Evolutionary conservation across 148 eudicot species (phyloP), one percentile per base, ranked within the genome.

Genomic region (Rhododendron simsii): DNA sequence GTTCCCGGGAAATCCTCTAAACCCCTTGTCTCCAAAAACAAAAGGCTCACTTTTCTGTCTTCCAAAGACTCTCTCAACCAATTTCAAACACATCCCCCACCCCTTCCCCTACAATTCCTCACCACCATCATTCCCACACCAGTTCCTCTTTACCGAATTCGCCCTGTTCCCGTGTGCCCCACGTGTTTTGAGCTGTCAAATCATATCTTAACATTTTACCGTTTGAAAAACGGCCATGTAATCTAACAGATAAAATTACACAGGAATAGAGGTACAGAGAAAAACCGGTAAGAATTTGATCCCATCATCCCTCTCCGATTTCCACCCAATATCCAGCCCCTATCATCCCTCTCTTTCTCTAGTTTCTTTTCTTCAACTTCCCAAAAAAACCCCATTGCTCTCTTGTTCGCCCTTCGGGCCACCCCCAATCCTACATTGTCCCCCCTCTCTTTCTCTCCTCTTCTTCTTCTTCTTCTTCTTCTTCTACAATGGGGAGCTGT

Each of bases 401-500:
- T 77, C 80, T 69, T 85, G 61, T 63, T 50, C 39, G 63, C 82
- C 82, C 82, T 28, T 39, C 5, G 81, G 81, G 57, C 81, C 50
- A 41, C 51, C 50, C 80, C 80, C 51, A 41, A 20, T 45, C 51
- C 51, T 1, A 33, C 44, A 14, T n/a, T 13, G 12, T 23, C 4
- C 16, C 13, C 15, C 13, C 44, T 39, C 45, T 6, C 20, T 44
- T 18, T 9, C 33, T 12, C 30, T 45, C 30, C 0, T 30, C 30
- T 23, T 23, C 30, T 30, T 30, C 30, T 23, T 23, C 30, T 26
- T 23, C 53, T 26, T 13, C 26, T 30, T 16, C 11, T 14, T 39
- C 39, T 76, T 51, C 67, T 85, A 55, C 61, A 87, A 92, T 92
- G 94, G 94, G 94, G 86, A 89, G 87, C 73, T 92, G 94, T 90